A percentile compares a stretch with the other conserved stretches of the same genome.
phyloP scores from a whole-genome alignment of 1,139 yeast species.

The Pichiaceae sp. region DNA sequence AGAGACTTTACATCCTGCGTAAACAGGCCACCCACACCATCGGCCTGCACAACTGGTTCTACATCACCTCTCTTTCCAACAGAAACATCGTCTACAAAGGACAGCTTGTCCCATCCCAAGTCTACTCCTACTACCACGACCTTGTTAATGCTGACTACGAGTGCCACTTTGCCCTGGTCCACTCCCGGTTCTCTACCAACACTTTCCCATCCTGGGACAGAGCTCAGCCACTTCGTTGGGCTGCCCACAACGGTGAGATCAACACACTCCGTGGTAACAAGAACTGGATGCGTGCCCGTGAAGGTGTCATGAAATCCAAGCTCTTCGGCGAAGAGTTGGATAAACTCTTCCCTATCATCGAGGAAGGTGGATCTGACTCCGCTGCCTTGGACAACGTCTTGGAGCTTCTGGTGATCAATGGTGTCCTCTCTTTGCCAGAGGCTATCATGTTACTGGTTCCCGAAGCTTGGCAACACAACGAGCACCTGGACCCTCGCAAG shows the following conservation, averaged over 20 bases:
- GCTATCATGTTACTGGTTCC: slow-evolving; percentile 97
- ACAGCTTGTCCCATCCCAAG: slow-evolving; percentile 94
- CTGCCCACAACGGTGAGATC: slow-evolving; percentile 98
- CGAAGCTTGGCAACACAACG: slow-evolving; percentile 95
- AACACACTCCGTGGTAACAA: slow-evolving; percentile 95
- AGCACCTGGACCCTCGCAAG: slow-evolving; percentile 79
- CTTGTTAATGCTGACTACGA: slow-evolving; percentile 86
- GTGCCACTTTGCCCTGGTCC: slow-evolving; percentile 94
- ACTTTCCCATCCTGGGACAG: slow-evolving; percentile 99
- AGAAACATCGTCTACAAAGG: slow-evolving; percentile 95
- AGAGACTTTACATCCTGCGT: slow-evolving; percentile 75
- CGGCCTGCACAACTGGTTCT: slow-evolving; percentile 95
- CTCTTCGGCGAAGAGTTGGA: slow-evolving; percentile 90
- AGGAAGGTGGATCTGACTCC: slow-evolving; percentile 99
- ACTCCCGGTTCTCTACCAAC: slow-evolving; percentile 94
- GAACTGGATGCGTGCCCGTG: slow-evolving; percentile 99
- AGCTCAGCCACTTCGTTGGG: slow-evolving; percentile 96
- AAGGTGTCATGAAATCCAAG: slow-evolving; percentile 87
- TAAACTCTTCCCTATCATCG: slow-evolving; percentile 86
- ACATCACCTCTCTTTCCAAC: slow-evolving; percentile 85
- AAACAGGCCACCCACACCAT: slow-evolving; percentile 86
- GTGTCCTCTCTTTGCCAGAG: slow-evolving; percentile 87
- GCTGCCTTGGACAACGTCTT: slow-evolving; percentile 96
- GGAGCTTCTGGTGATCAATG: slow-evolving; percentile 85
- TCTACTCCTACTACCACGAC: slow-evolving; percentile 89